These are phyloP conservation scores for Zygosaccharomyces gambellarensis DNA, from an alignment of 805 yeast species.

Conservation along the genomic window DNA sequence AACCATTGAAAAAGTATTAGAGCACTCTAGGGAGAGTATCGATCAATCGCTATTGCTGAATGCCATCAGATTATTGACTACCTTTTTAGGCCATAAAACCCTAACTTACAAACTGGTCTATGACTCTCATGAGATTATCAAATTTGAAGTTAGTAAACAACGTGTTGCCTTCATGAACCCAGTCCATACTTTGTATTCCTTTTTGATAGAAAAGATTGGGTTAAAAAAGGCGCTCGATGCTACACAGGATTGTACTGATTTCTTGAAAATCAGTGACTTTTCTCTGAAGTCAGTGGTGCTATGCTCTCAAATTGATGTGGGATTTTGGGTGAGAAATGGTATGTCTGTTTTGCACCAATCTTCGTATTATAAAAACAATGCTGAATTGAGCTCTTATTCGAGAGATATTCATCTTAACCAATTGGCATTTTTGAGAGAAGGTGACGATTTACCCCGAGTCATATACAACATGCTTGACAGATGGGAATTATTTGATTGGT, in stretches of 20 bases:
- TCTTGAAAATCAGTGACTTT: slow-evolving; percentile 48
- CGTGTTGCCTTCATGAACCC: slow-evolving; percentile 57
- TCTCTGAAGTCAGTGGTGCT: slow-evolving; percentile 58
- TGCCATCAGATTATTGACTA: slow-evolving; percentile 37
- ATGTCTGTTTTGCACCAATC: slow-evolving; percentile 48
- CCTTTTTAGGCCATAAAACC: slow-evolving; percentile 28
- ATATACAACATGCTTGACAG: slow-evolving; percentile 51
- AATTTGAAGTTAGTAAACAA: slow-evolving; percentile 44
- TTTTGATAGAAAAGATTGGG: slow-evolving; percentile 30
- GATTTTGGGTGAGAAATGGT: slow-evolving; percentile 76
- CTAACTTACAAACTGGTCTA: slow-evolving; percentile 23
- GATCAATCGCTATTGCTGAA: slow-evolving; percentile 19
- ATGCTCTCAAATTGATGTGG: slow-evolving; percentile 54
- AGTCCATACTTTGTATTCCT: slow-evolving; percentile 50
- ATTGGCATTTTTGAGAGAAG: slow-evolving; percentile 44
- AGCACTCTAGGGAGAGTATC: slow-evolving; percentile 13
- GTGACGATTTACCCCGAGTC: slow-evolving; percentile 50
- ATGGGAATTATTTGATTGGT: slow-evolving; percentile 57
- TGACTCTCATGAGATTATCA: slow-evolving; percentile 29
- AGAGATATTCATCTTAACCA: slow-evolving; percentile 77
- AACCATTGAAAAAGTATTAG: slow-evolving; percentile 32
- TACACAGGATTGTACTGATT: slow-evolving; percentile 31
- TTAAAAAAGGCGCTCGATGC: slow-evolving; percentile 22
- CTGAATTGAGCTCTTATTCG: slow-evolving; percentile 51
- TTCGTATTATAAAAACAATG: slow-evolving; percentile 44